phyloP scores from a whole-genome alignment of 768 basidiomycete genomes.

The Termitomyces sp. region DNA sequence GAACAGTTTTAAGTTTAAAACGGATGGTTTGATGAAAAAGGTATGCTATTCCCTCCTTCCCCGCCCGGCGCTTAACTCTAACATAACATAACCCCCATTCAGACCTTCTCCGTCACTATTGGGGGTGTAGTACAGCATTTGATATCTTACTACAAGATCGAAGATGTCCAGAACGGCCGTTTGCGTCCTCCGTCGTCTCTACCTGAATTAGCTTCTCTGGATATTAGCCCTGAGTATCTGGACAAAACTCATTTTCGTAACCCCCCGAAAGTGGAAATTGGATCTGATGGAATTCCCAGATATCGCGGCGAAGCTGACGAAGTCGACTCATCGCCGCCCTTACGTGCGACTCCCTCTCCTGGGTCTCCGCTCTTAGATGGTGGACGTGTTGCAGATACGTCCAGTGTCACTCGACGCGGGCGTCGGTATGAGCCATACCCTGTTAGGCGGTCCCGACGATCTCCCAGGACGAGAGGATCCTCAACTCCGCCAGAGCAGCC shows the following conservation, averaged over 20 bases:
- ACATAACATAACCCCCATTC: slow-evolving; percentile 7
- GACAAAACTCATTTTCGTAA: slow-evolving; percentile 89
- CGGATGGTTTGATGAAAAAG: slow-evolving; percentile 95
- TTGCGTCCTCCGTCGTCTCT: slow-evolving; percentile 84
- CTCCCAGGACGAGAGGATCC: slow-evolving; percentile 10
- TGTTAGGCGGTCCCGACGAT: slow-evolving; percentile 11
- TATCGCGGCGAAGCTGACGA: slow-evolving; percentile 86
- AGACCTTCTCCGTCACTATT: slow-evolving; percentile 92
- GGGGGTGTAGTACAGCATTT: slow-evolving; percentile 85
- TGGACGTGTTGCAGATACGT: slow-evolving; percentile 31
- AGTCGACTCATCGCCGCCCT: slow-evolving; percentile 37
- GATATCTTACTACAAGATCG: slow-evolving; percentile 91
- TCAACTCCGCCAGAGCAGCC: slow-evolving; percentile 9
- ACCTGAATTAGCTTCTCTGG: slow-evolving; percentile 80
- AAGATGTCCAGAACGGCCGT: slow-evolving; percentile 85
- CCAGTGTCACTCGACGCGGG: slow-evolving; percentile 6
- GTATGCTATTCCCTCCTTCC: slow-evolving; percentile 35
- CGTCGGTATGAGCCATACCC: slow-evolving; percentile 15
- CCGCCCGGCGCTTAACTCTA: slow-evolving; percentile 1
- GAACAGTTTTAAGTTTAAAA: slow-evolving; percentile 90
- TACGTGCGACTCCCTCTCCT: slow-evolving; percentile 34
- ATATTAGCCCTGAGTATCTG: slow-evolving; percentile 84
- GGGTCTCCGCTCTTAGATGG: slow-evolving; percentile 46
- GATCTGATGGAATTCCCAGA: slow-evolving; percentile 72
- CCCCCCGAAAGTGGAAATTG: slow-evolving; percentile 84